These are phyloP conservation scores for Phytophthora sp. DNA, from an alignment of 352 stramenopile genomes.

Conservation along the genomic window DNA sequence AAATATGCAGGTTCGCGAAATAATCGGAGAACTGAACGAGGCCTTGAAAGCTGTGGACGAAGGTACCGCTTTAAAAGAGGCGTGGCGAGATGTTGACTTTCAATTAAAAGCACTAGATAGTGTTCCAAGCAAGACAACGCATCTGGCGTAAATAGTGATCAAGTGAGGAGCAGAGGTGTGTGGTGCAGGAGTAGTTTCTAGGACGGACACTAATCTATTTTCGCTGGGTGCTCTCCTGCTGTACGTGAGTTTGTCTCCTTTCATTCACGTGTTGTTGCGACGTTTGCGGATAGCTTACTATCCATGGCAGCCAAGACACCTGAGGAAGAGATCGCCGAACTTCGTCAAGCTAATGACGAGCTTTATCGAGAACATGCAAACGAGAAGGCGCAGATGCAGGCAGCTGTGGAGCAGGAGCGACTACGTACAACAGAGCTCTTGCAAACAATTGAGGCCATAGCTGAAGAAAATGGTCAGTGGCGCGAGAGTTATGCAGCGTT, in stretches of 20 bases:
- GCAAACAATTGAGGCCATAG: conserved; percentile 48
- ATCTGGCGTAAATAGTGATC: neutral
- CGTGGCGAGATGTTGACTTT: conserved; percentile 30
- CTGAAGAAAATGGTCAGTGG: conserved; percentile 67
- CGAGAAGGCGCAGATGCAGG: conserved; percentile 82
- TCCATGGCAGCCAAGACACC: conserved; percentile 34
- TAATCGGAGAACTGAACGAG: conserved; percentile 38
- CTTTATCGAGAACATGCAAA: conserved; percentile 72
- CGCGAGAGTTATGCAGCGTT: conserved; percentile 64
- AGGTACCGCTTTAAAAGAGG: conserved; percentile 12
- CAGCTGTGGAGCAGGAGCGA: conserved; percentile 72
- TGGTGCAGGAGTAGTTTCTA: conserved; percentile 14
- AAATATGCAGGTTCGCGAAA: conserved; percentile 30
- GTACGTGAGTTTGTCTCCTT: neutral
- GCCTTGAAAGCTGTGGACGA: conserved; percentile 23
- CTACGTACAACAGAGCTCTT: conserved; percentile 46
- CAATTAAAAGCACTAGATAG: conserved; percentile 20
- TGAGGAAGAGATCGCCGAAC: conserved; percentile 59
- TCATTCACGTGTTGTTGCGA: conserved; percentile 2
- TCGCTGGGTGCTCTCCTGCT: neutral
- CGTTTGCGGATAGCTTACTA: neutral
- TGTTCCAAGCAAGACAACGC: neutral
- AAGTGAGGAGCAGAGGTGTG: neutral
- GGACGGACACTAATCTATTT: conserved; percentile 26
- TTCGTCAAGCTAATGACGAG: conserved; percentile 61